Evolutionary conservation across 306 rosid species (phyloP).

Genomic region (Malus asiatica): DNA sequence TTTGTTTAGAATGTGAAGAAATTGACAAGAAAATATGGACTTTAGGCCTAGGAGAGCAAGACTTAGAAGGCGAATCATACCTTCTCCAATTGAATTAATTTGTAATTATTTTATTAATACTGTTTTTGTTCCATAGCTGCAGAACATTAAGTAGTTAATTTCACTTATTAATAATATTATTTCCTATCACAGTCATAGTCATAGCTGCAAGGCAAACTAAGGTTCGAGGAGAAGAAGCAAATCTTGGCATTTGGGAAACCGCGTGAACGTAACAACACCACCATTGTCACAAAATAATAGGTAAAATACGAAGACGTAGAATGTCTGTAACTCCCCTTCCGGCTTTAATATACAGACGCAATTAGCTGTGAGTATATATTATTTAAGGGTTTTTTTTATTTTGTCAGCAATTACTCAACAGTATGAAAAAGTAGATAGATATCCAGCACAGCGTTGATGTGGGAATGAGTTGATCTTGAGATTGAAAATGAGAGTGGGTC

Average conservation of each 20-base stretch:
- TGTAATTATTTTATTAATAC: not conserved
- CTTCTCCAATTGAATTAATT: not conserved
- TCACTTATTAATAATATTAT: not conserved
- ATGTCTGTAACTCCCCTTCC: not conserved
- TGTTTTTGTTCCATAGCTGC: not conserved
- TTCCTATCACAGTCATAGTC: not conserved
- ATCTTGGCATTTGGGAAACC: constrained; percentile 15
- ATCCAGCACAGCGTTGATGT: not conserved
- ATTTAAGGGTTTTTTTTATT: not conserved
- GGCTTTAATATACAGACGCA: not conserved
- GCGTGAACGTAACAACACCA: constrained; percentile 22
- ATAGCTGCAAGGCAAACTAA: not conserved
- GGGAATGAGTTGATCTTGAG: not conserved
- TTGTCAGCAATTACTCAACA: not conserved
- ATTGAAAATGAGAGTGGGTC: not conserved
- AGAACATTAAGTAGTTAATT: not conserved
- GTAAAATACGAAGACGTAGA: constrained; percentile 21
- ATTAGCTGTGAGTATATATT: not conserved
- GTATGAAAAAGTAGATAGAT: constrained; percentile 6
- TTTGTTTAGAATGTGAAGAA: not conserved
- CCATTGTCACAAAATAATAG: not conserved
- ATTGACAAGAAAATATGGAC: not conserved
- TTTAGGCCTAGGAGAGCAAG: not conserved
- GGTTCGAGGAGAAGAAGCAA: not conserved
- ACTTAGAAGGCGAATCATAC: not conserved